A percentile compares a stretch with the other conserved stretches of the same genome.
phyloP scores from a whole-genome alignment of 352 stramenopile genomes.

The Peronospora farinosa region DNA sequence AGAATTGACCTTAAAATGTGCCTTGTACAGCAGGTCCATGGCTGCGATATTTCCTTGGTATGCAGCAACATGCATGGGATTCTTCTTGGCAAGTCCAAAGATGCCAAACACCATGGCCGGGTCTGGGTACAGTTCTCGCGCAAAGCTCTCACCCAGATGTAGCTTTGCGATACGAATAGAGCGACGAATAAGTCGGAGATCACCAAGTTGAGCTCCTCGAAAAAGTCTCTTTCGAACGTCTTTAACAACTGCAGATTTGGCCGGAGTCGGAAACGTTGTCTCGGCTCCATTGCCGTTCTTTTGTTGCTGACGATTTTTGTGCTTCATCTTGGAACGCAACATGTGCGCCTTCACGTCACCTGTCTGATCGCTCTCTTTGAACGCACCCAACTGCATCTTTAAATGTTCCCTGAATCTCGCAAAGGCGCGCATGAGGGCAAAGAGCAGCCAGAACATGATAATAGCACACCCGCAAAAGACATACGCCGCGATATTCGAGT shows the following conservation, averaged over 20 bases:
- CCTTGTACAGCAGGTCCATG: conserved; percentile 54
- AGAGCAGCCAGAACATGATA: conserved; percentile 56
- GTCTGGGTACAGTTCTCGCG: conserved; percentile 58
- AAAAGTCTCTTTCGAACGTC: conserved; percentile 70
- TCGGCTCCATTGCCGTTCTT: conserved; percentile 18
- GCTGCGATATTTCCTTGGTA: conserved; percentile 74
- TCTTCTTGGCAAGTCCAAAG: conserved; percentile 77
- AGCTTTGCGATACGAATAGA: conserved; percentile 50
- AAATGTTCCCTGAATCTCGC: conserved; percentile 76
- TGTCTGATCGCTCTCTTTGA: conserved; percentile 76
- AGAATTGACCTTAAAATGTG: conserved; percentile 54
- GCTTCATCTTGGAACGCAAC: conserved; percentile 47
- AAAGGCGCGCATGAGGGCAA: conserved; percentile 63
- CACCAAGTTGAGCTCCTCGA: conserved; percentile 59
- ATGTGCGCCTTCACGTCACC: conserved; percentile 69
- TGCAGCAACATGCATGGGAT: conserved; percentile 78
- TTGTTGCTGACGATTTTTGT: conserved; percentile 36
- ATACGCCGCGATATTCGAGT: conserved; percentile 40
- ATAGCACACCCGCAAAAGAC: conserved; percentile 37
- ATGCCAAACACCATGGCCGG: conserved; percentile 57
- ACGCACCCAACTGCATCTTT: conserved; percentile 80
- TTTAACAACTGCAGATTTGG: conserved; percentile 33
- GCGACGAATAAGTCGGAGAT: conserved; percentile 50
- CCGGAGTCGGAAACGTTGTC: conserved; percentile 5
- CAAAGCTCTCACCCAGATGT: conserved; percentile 49